Evolutionary conservation across 768 basidiomycete genomes (phyloP), one percentile per base, ranked within the genome.

Genomic region (Lactarius sanguifluus): DNA sequence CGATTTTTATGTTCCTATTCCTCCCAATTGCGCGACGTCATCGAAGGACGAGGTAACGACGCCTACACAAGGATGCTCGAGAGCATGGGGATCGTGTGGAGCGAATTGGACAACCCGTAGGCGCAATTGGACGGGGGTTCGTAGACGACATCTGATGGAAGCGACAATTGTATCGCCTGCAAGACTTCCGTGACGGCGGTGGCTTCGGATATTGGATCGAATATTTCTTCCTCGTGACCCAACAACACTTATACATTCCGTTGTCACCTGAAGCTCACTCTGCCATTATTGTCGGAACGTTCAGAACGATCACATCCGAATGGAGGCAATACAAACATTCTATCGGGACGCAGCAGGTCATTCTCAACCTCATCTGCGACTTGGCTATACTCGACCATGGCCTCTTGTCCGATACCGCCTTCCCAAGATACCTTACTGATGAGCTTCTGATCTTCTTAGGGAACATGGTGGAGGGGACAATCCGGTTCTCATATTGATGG

Each of bases 301-400:
- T 50, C 23, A 50, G 23, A 15, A 12, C 23, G 12, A 23, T 50
- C 23, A 50, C 59, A 38, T 57, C 28, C n/a, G 1, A 50, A 1
- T 50, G 47, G 47, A 23, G 25, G 15, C 23, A 13, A 36, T 16
- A 45, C 55, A 59, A 56, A 7, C 34, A 64, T 18, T 62, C 40
- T 2, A 10, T 41, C 7, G 69, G 56, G 38, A 68, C 66, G 15
- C 66, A 68, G 41, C 45, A 72, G 61, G 3, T 71, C 70, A 3
- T 69, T 63, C 7, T 77, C 68, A n/a, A 75, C 75, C n/a, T 66
- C 69, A 5, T 50, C 47, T 50, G 47, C 47, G 47, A 50, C 47
- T 5, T 50, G 68, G 71, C 77, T 73, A 68, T 59, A 30, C 36
- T 10, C 6, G 34, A 40, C n/a, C 59, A 4, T 13, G 18, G 38